Percentiles rank a stretch among this genome's conserved stretches.
These are phyloP conservation scores for Trametes cinnabarina DNA, from an alignment of 768 basidiomycete species.

Conservation along the genomic window DNA sequence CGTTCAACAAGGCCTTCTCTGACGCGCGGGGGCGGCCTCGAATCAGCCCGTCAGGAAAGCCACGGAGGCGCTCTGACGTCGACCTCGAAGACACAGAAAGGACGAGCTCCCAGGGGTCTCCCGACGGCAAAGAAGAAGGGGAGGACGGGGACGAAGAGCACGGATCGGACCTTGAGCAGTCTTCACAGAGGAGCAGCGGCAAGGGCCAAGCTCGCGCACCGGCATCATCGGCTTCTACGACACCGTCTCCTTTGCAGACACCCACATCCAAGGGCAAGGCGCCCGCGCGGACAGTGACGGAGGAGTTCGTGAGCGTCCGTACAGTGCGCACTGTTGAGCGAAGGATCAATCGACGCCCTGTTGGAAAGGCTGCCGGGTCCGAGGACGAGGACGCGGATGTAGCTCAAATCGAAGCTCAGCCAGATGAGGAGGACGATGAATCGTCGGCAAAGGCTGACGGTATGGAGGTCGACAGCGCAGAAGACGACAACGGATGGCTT, in stretches of 20 bases:
- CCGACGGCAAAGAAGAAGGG: background rate
- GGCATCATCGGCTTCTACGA: background rate
- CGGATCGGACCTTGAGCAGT: background rate
- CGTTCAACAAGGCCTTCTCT: conserved; percentile 25
- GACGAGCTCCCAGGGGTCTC: background rate
- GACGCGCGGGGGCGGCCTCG: conserved; percentile 16
- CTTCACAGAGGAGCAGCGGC: conserved; percentile 8
- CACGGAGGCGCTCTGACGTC: conserved; percentile 2
- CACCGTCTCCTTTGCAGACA: background rate
- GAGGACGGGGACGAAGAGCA: conserved; percentile 1
- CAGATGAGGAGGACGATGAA: background rate
- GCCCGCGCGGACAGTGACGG: conserved; percentile 6
- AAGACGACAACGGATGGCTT: background rate
- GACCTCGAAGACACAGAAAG: conserved; percentile 4
- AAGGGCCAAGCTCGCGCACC: background rate
- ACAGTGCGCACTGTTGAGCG: conserved; percentile 10
- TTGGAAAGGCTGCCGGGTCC: too few species aligned
- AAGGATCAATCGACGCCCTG: background rate
- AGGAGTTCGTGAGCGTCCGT: conserved; percentile 9
- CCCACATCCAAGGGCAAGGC: conserved; percentile 3
- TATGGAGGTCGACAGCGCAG: background rate
- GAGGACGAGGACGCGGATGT: background rate
- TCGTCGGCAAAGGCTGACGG: background rate
- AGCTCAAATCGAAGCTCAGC: too few species aligned
- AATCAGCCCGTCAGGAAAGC: background rate